Conservation (phyloP, 352 stramenopile species). For the Pythium oligandrum region DNA sequence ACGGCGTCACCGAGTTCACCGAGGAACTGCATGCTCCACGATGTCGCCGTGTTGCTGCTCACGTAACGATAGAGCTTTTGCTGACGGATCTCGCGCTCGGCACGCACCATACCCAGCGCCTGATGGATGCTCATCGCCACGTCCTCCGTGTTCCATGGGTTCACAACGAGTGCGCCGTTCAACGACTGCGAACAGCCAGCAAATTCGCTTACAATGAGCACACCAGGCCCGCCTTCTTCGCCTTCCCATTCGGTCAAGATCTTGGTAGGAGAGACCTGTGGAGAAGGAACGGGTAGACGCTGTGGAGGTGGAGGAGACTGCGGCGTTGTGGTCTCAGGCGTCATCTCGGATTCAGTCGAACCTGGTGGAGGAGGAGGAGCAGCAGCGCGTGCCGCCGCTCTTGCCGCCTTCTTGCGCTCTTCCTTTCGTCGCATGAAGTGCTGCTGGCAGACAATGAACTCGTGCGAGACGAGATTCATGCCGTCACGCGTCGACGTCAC, state of each 20-base stretch:
- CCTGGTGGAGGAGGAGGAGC: no score
- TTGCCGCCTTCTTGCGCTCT: conserved; percentile 46
- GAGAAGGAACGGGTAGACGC: conserved; percentile 3
- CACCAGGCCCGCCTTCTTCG: conserved; percentile 74
- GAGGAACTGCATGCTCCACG: conserved; percentile 83
- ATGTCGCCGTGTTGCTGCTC: conserved; percentile 74
- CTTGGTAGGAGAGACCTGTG: conserved; percentile 37
- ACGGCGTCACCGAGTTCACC: conserved; percentile 58
- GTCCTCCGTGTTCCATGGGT: conserved; percentile 87
- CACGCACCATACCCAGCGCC: conserved; percentile 77
- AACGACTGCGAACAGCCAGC: conserved; percentile 85
- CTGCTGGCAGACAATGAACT: conserved; percentile 87
- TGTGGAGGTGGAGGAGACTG: no score
- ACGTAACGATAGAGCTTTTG: conserved; percentile 90
- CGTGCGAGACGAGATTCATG: conserved; percentile 89
- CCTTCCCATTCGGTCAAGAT: conserved; percentile 74
- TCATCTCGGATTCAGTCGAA: no score
- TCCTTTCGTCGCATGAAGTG: conserved; percentile 80
- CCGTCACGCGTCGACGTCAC: conserved; percentile 86
- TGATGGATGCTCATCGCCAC: conserved; percentile 77
- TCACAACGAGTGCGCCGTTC: conserved; percentile 82
- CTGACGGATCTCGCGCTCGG: conserved; percentile 82
- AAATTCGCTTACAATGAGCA: conserved; percentile 88
- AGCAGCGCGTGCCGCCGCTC: conserved; percentile 23
- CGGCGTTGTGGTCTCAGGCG: no score